Conservation (phyloP, 257 asterid genomes). For the Solanum paucissectum region DNA sequence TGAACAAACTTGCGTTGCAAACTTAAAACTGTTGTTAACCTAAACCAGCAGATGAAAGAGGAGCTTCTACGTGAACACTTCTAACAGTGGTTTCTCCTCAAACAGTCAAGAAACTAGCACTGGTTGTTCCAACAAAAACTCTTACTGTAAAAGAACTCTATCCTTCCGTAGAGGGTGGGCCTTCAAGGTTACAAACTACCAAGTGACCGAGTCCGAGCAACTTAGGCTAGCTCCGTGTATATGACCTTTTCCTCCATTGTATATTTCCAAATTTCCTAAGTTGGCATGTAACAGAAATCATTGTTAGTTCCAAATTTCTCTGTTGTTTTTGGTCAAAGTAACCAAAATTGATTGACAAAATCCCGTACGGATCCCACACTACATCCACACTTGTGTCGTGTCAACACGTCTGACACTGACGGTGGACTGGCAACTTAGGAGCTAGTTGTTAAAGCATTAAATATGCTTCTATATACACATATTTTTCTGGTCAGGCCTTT, state of each 20-base stretch:
- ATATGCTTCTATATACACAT: background rate
- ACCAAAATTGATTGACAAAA: background rate
- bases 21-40: background rate
- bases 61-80: background rate
- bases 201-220: background rate
- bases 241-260: background rate
- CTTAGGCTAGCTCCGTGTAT: background rate
- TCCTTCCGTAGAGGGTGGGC: background rate
- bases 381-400: background rate
- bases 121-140: background rate
- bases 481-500: background rate
- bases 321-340: background rate
- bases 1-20: background rate
- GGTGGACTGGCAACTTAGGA: background rate
- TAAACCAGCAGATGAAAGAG: background rate
- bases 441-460: background rate
- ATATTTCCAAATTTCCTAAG: background rate
- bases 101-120: background rate
- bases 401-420: background rate
- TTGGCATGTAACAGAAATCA: background rate
- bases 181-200: background rate
- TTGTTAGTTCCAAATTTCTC: background rate
- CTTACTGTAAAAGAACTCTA: background rate
- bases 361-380: background rate
- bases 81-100: background rate